Evolutionary conservation across 208 protist genomes (phyloP).

Genomic region (Leptomonas pyrrhocoris): DNA sequence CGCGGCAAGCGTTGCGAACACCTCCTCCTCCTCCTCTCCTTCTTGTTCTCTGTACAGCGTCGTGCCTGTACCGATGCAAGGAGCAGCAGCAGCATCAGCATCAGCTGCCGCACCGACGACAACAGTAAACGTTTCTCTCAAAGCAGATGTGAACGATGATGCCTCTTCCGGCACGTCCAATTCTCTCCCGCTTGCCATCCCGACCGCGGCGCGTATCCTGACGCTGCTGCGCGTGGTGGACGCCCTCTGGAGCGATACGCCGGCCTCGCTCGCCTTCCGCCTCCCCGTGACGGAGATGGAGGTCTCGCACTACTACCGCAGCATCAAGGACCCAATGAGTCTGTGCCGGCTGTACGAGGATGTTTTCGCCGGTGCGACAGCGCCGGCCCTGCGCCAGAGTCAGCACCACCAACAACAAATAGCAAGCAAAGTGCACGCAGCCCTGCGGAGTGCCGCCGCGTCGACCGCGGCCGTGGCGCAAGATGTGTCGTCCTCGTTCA

Average conservation of each 20-base stretch:
- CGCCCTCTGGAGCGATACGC: conserved; percentile 41
- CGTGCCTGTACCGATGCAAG: not conserved
- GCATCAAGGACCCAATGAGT: conserved; percentile 53
- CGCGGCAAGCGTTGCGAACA: not conserved
- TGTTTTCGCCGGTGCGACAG: conserved; percentile 38
- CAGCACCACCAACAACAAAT: not conserved
- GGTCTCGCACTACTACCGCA: conserved; percentile 71
- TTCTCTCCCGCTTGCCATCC: conserved; percentile 13
- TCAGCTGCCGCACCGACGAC: not conserved
- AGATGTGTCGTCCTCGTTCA: conserved; percentile 15
- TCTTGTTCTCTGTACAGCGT: not conserved
- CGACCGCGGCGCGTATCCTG: conserved; percentile 31
- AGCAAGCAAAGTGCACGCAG: not conserved
- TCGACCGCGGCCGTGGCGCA: not conserved
- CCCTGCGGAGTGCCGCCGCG: not conserved
- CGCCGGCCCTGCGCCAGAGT: conserved; percentile 4
- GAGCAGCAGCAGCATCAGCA: not conserved
- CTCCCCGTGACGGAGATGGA: conserved; percentile 76
- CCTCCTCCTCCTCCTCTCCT: not conserved
- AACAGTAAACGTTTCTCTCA: not conserved
- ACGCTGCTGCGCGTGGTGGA: conserved; percentile 61
- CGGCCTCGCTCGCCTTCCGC: conserved; percentile 44
- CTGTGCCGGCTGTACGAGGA: conserved; percentile 64
- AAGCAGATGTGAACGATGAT: too few species aligned
- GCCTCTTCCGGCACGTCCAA: not conserved